phyloP scores from a whole-genome alignment of 768 basidiomycete species.

The Lactarius vividus region DNA sequence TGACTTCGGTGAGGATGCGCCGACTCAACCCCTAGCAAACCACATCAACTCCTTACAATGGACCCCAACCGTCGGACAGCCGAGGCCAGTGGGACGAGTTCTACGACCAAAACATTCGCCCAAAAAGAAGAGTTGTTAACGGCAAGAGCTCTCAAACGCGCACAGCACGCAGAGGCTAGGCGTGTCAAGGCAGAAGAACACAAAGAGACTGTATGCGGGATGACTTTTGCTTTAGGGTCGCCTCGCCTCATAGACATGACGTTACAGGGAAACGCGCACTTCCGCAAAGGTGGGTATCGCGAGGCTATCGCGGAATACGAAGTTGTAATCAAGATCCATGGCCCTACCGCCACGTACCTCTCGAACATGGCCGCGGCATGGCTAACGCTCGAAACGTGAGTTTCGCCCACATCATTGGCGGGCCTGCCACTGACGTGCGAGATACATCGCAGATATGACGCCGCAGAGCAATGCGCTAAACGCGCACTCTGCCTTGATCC shows the following conservation, averaged over 20 bases:
- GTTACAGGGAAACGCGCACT: constrained; percentile 44
- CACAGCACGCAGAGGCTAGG: not conserved
- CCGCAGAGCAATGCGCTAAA: no score
- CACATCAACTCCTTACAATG: not conserved
- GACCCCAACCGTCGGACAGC: not conserved
- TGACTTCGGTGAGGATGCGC: not conserved
- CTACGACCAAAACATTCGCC: not conserved
- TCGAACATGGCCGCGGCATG: constrained; percentile 44
- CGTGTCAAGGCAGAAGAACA: constrained; percentile 2
- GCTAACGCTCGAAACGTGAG: constrained; percentile 39
- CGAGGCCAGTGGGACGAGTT: not conserved
- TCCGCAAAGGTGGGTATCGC: constrained; percentile 38
- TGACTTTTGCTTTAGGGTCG: not conserved
- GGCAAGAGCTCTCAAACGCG: not conserved
- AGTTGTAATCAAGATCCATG: constrained; percentile 39
- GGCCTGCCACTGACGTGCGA: no score
- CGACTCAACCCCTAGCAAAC: not conserved
- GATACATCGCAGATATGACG: no score
- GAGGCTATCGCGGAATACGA: constrained; percentile 44
- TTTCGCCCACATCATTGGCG: not conserved
- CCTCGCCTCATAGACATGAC: not conserved
- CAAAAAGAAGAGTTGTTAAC: not conserved
- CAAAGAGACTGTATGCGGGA: constrained; percentile 1
- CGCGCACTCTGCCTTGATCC: no score
- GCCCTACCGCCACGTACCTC: constrained; percentile 39